Evolutionary conservation across 2,329 filamentous ascomycete species (phyloP).

Genomic region (Aspergillus sp.): DNA sequence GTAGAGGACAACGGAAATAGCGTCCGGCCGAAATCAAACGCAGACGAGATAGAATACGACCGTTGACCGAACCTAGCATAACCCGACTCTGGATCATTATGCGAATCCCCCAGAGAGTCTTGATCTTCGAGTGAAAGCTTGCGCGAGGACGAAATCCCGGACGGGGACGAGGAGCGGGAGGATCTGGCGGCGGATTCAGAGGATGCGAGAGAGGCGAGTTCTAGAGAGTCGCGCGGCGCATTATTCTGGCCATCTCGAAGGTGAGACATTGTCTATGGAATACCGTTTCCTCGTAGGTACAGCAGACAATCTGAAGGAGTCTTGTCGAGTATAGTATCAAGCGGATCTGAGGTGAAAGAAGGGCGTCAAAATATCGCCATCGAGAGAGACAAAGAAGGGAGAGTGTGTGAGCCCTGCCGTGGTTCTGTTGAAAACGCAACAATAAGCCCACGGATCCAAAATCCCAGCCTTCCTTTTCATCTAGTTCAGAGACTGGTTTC

Average conservation of each 20-base stretch:
- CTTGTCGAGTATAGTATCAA: neutral
- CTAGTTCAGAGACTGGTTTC: neutral
- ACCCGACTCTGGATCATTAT: slow-evolving; percentile 45
- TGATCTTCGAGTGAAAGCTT: slow-evolving; percentile 81
- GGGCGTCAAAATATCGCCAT: neutral
- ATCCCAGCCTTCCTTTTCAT: no score
- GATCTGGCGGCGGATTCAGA: slow-evolving; percentile 58
- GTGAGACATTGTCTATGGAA: slow-evolving; percentile 20
- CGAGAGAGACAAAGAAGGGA: slow-evolving; percentile 2
- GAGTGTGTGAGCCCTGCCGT: neutral
- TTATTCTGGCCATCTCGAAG: slow-evolving; percentile 21
- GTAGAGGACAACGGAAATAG: slow-evolving; percentile 88
- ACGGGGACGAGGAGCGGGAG: slow-evolving; percentile 65
- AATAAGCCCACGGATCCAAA: no score
- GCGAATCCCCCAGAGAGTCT: slow-evolving; percentile 56
- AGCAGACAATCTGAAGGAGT: no score
- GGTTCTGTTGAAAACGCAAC: no score
- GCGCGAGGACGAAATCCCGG: slow-evolving; percentile 87
- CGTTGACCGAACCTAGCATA: slow-evolving; percentile 46
- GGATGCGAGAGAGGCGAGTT: slow-evolving; percentile 89
- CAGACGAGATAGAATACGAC: slow-evolving; percentile 82
- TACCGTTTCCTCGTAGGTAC: slow-evolving; percentile 13
- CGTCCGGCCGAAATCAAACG: slow-evolving; percentile 90
- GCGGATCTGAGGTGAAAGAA: neutral
- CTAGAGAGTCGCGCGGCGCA: slow-evolving; percentile 76